Percentiles rank a stretch among this genome's conserved stretches.
Conservation (phyloP, 257 asterid species). For the Nicotiana noctiflora region DNA sequence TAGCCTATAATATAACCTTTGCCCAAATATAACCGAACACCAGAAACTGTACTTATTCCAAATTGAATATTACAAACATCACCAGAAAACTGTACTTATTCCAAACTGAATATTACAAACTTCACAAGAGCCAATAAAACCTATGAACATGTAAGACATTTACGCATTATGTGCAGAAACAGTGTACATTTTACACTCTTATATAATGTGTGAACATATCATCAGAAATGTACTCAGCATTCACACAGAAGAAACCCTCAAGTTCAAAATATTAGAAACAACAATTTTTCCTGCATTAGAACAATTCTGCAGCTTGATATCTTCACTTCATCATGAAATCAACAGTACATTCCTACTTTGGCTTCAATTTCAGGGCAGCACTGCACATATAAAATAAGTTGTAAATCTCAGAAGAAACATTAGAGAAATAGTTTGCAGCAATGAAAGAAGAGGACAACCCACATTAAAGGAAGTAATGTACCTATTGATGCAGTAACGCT, state of each 20-base stretch:
- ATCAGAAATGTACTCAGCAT: background rate
- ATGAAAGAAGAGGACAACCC: background rate
- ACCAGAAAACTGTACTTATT: no score
- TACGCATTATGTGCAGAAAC: background rate
- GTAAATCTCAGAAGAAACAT: background rate
- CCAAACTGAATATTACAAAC: no score
- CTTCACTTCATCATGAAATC: background rate
- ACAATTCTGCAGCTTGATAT: background rate
- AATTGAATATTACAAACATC: no score
- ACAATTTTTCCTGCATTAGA: background rate
- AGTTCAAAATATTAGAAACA: background rate
- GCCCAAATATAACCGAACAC: no score
- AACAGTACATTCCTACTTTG: conserved; percentile 22
- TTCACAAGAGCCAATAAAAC: background rate
- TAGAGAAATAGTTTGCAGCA: background rate
- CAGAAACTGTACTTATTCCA: no score
- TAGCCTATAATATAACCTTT: no score
- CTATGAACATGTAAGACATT: background rate
- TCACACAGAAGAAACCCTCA: background rate
- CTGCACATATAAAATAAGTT: conserved; percentile 27
- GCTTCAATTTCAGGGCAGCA: conserved; percentile 57
- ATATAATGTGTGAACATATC: background rate
- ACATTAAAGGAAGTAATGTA: conserved; percentile 8
- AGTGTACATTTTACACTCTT: background rate
- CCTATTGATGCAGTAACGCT: conserved; percentile 92